Evolutionary conservation across 2,329 filamentous ascomycete genomes (phyloP).

Genomic region (Colletotrichum abscissum): DNA sequence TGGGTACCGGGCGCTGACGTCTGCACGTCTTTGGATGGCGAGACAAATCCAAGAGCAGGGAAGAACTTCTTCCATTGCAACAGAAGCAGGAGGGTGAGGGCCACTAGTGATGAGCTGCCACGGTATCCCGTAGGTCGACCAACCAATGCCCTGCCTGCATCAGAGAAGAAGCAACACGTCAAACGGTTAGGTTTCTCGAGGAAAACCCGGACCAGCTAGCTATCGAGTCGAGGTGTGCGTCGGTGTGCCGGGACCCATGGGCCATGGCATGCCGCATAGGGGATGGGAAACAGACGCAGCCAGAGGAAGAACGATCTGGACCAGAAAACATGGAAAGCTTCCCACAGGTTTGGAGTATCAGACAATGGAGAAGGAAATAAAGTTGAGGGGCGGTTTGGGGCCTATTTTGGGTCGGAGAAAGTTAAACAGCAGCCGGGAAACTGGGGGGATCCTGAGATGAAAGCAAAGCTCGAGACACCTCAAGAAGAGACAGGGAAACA

Average conservation of each 20-base stretch:
- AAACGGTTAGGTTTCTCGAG: neutral
- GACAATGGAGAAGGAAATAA: neutral
- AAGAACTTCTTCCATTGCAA: constrained; percentile 17
- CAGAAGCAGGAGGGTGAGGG: neutral
- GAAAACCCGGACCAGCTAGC: neutral
- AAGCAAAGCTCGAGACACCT: neutral
- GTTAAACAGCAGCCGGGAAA: constrained; percentile 2
- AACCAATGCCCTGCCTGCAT: neutral
- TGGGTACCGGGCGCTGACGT: constrained; percentile 8
- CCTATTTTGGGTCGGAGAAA: constrained; percentile 8
- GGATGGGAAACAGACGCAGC: neutral
- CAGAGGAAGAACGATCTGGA: neutral
- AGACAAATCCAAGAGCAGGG: constrained; percentile 11
- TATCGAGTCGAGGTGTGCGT: neutral
- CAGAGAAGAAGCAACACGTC: neutral
- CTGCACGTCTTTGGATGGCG: constrained; percentile 7
- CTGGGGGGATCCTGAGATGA: constrained; percentile 21
- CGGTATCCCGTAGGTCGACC: no score
- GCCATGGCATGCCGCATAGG: neutral
- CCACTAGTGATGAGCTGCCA: no score
- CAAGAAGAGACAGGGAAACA: constrained; percentile 7
- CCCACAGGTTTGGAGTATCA: neutral
- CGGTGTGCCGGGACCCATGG: neutral
- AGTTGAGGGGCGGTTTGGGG: constrained; percentile 27
- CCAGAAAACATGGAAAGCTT: neutral